A percentile compares a stretch with the other conserved stretches of the same genome.
These are phyloP conservation scores for Durusdinium trenchii DNA, from an alignment of 73 alveolate species.

Conservation along the genomic window DNA sequence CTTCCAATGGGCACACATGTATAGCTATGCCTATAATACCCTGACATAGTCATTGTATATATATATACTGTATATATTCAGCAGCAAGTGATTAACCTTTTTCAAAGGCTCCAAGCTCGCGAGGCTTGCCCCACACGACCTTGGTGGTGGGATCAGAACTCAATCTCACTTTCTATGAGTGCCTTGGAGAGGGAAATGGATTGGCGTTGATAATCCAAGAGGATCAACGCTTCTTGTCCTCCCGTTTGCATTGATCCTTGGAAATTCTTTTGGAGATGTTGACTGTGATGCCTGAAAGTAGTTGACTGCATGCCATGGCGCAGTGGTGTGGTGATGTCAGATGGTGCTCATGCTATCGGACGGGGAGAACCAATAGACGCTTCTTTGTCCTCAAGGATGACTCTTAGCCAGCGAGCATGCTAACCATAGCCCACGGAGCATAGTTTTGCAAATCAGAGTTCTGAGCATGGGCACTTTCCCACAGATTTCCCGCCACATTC, in stretches of 20 bases:
- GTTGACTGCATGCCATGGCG: too few relatives aligned
- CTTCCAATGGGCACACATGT: neutral
- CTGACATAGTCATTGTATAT: neutral
- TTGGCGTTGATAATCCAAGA: neutral
- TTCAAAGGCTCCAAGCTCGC: neutral
- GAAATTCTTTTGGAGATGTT: neutral
- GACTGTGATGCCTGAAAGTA: neutral
- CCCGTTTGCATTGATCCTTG: neutral
- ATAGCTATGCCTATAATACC: neutral
- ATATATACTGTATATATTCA: neutral
- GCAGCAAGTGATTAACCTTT: neutral
- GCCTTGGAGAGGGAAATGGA: neutral
- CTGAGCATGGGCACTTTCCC: too few relatives aligned
- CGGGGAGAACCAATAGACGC: too few relatives aligned
- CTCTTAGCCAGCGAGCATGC: too few relatives aligned
- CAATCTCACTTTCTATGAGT: constrained; percentile 65
- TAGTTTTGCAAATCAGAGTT: too few relatives aligned
- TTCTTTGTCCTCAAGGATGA: too few relatives aligned
- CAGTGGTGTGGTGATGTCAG: too few relatives aligned
- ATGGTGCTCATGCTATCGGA: too few relatives aligned
- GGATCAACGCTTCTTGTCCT: neutral
- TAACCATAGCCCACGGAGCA: too few relatives aligned
- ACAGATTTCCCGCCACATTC: too few relatives aligned
- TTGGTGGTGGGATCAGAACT: constrained; percentile 32
- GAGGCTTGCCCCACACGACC: constrained; percentile 77